Evolutionary conservation across 129 eudicot species (phyloP), one percentile per base, ranked within the genome.

Genomic region (Saussurea involucrata): DNA sequence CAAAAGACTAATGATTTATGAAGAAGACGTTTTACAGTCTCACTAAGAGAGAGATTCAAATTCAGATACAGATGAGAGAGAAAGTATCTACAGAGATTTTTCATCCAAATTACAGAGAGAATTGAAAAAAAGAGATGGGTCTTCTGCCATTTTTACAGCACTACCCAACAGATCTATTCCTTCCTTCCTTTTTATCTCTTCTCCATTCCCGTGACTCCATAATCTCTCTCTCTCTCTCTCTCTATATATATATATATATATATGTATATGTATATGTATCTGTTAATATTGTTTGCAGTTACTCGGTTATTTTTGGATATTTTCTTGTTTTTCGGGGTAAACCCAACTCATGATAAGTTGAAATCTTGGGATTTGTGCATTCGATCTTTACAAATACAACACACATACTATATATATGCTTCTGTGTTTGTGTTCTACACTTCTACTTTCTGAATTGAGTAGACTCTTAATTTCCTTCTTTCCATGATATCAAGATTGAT

Each of bases 171-270:
- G 78, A 79, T 78, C 74, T 66, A 74, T 49, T 60, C 85, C 84
- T 74, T 76, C 82, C 72, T 46, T 67, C 69, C 77, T 28, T 74
- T 81, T 77, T 84, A 68, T 68, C 77, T 78, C 82, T 80, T 29
- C 69, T 82, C 80, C 86, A 68, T 61, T 21, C 89, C 84, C 87
- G 87, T 86, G 90, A 83, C 86, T 68, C 63, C 71, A 79, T 81
- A 71, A 74, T 86, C 80, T 85, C 80, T 80, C 85, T 84, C 93
- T 71, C 65, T 32, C 44, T 37, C 63, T 77, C 60, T 33, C 71
- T 83, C 84, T 84, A 77, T 83, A 82, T 80, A 85, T 68, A 32
- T 60, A 3, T 13, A 0, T 40, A 40, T 46, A 46, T 46, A 46
- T 46, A 46, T 46, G 15, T 46, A 10, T 17, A 49, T 17, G 5